These are phyloP conservation scores for Claviceps africana DNA, from an alignment of 2,329 filamentous ascomycete species.

Conservation along the genomic window DNA sequence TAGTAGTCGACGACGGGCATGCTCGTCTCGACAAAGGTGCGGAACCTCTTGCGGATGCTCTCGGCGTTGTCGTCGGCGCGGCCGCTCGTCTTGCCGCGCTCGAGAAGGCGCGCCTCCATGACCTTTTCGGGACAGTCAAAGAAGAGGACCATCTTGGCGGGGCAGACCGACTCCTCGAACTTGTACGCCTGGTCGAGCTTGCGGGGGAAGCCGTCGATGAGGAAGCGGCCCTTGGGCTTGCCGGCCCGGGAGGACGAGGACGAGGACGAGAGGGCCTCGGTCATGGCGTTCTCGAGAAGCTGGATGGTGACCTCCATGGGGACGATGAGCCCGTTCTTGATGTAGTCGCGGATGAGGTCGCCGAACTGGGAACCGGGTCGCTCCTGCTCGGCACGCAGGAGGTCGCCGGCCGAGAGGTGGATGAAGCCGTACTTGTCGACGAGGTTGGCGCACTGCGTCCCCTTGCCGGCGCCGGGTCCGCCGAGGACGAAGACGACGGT, in stretches of 20 bases:
- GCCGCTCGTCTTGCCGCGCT: constrained; percentile 86
- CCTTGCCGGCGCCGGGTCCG: constrained; percentile 89
- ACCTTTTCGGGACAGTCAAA: constrained; percentile 83
- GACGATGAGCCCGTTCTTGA: constrained; percentile 88
- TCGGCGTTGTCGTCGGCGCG: constrained; percentile 88
- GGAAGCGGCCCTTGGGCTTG: constrained; percentile 52
- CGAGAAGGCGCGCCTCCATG: constrained; percentile 71
- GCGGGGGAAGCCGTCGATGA: constrained; percentile 74
- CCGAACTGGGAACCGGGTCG: constrained; percentile 79
- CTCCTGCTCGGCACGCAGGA: constrained; percentile 86
- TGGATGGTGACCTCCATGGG: constrained; percentile 98
- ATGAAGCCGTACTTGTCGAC: constrained; percentile 81
- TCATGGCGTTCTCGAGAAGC: constrained; percentile 88
- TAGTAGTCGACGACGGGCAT: constrained; percentile 94
- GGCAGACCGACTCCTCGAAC: constrained; percentile 83
- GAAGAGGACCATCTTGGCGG: constrained; percentile 76
- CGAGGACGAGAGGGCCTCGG: constrained; percentile 37
- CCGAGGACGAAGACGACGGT: constrained; percentile 96
- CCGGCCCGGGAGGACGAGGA: constrained; percentile 22
- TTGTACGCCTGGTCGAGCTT: constrained; percentile 94
- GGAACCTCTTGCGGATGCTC: constrained; percentile 92
- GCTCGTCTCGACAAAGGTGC: constrained; percentile 84
- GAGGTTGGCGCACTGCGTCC: constrained; percentile 84
- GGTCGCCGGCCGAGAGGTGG: constrained; percentile 84
- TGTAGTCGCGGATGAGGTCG: constrained; percentile 82